Conservation (phyloP, 441 rosid genomes). For the Pelargonium myrrhifolium region DNA sequence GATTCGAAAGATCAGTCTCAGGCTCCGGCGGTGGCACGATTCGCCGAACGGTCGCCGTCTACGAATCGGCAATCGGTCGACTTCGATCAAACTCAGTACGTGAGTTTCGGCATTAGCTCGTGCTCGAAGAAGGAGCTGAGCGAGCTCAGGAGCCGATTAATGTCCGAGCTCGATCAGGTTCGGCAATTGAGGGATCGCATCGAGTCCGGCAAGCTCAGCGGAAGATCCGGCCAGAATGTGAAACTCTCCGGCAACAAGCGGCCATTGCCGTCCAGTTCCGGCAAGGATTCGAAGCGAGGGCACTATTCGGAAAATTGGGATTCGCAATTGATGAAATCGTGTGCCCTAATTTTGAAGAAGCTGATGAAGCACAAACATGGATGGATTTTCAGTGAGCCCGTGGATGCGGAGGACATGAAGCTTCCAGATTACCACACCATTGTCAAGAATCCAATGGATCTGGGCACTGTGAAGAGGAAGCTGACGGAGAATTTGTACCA, state of each 20-base stretch:
- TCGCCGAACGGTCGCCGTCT: too few relatives aligned
- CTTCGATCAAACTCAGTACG: conserved; percentile 21
- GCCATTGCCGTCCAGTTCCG: conserved; percentile 9
- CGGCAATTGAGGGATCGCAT: conserved; percentile 49
- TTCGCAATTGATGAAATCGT: conserved; percentile 35
- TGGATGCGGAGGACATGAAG: conserved; percentile 69
- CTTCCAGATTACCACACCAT: conserved; percentile 80
- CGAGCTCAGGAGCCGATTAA: conserved; percentile 55
- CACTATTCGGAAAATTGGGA: too few relatives aligned
- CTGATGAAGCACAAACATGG: conserved; percentile 94
- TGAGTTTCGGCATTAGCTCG: conserved; percentile 29
- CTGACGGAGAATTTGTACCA: conserved; percentile 73
- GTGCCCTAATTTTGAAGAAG: conserved; percentile 58
- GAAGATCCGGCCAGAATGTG: conserved; percentile 35
- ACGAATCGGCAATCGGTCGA: too few relatives aligned
- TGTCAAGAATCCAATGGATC: conserved; percentile 89
- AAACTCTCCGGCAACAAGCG: conserved; percentile 49
- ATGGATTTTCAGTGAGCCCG: conserved; percentile 93
- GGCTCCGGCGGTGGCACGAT: too few relatives aligned
- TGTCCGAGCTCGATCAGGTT: conserved; percentile 58
- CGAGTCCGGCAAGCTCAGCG: conserved; percentile 31
- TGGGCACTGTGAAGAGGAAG: conserved; percentile 73
- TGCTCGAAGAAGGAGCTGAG: conserved; percentile 43
- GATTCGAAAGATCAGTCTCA: too few relatives aligned
- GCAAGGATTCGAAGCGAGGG: too few relatives aligned